Conservation (phyloP, 2,329 filamentous ascomycete genomes). For the Colletotrichum horii region DNA sequence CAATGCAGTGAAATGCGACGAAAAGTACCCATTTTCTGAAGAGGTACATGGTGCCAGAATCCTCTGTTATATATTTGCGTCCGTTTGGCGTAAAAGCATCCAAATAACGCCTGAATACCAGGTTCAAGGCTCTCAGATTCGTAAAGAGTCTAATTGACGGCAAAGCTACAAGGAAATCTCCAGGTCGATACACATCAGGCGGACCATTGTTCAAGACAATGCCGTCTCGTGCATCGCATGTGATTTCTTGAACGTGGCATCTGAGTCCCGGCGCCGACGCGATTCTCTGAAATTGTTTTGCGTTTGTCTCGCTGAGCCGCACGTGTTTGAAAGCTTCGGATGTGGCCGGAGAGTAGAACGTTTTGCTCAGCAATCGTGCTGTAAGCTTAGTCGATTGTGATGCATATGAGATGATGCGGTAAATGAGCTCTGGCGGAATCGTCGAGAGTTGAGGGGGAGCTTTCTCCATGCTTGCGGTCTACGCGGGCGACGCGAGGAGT, state of each 20-base stretch:
- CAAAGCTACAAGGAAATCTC: neutral
- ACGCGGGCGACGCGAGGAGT: accelerated
- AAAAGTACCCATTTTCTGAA: neutral
- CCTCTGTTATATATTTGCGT: neutral
- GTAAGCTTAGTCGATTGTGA: neutral
- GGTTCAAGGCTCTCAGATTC: neutral
- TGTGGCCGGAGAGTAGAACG: neutral
- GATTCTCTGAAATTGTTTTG: neutral
- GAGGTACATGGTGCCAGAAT: neutral
- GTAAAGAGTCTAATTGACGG: neutral
- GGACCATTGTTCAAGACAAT: neutral
- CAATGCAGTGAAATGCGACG: neutral
- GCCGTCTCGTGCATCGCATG: neutral
- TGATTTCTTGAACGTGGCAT: neutral
- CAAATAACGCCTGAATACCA: neutral
- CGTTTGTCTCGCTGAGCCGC: neutral
- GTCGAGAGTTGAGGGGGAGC: neutral
- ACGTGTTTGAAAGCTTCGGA: neutral
- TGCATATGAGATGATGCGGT: neutral
- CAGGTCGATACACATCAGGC: neutral
- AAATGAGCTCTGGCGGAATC: neutral
- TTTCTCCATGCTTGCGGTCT: neutral
- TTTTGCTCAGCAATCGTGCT: neutral
- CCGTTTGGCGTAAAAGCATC: neutral
- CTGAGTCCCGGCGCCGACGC: neutral